Evolutionary conservation across 345 rosid species (phyloP), one percentile per base, ranked within the genome.

Genomic region (Turritis glabra): DNA sequence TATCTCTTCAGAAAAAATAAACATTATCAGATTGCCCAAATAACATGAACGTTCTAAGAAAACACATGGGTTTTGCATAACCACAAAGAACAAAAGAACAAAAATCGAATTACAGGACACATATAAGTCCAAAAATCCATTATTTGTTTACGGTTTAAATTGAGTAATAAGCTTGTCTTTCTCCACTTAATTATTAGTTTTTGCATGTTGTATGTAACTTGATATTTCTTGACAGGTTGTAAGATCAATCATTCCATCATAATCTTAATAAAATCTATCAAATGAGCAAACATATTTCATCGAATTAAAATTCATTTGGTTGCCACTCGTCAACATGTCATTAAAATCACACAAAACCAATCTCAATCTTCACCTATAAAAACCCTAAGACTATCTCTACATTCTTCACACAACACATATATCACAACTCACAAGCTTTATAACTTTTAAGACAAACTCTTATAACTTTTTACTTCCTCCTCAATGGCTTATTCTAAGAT

Each of bases 21-120:
- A 51, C 17, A 13, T 52, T 53, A n/a, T 54, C 18, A 27, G 4
- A 8, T 27, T 5, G 12, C 18, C 13, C 26, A 46, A 65, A 33
- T 13, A 46, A 65, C 70, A 65, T 33, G 44, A 21, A 32, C 9
- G 11, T 65, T 33, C 4, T 21, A 48, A 18, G 23, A 1, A 13
- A 35, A 3, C 57, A 65, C 46, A 65, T 50, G 58, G 58, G 32
- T 5, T 65, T 19, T 48, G 46, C 26, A 50, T 48, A 48, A 48
- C 17, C 30, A 13, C 19, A 65, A 18, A 29, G n/a, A 43, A 17
- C 17, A 17, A 43, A 27, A 44, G 37, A 65, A 65, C 57, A 32
- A 48, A 13, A 43, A 50, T 66, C 32, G 46, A 50, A 66, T 32
- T 32, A 30, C 43, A 64, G 27, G 0, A 48, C 14, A 30, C 57